A percentile compares a stretch with the other conserved stretches of the same genome.
phyloP scores from a whole-genome alignment of 345 rosid species.

The Bruguiera parviflora region DNA sequence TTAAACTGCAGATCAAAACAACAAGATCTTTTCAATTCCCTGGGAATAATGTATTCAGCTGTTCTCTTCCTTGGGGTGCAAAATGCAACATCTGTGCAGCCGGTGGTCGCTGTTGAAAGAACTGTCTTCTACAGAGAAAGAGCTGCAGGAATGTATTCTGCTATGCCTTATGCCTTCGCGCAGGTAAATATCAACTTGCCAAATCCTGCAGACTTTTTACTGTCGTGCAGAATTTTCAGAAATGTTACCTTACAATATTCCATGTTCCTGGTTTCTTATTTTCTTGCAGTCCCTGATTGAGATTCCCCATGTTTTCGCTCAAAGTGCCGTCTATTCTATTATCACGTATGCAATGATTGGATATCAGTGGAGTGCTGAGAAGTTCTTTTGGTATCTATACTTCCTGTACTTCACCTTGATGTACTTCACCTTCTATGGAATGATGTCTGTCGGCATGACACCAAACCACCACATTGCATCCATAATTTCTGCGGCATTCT shows the following conservation, averaged over 20 bases:
- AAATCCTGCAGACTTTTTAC: background rate
- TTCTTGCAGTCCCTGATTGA: slow-evolving; percentile 6
- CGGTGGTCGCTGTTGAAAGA: slow-evolving; percentile 13
- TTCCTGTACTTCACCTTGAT: slow-evolving; percentile 6
- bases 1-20: slow-evolving; percentile 1
- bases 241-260: background rate
- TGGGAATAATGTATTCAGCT: background rate
- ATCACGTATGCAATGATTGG: slow-evolving; percentile 9
- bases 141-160: slow-evolving; percentile 14
- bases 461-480: slow-evolving; percentile 12
- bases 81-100: slow-evolving; percentile 9
- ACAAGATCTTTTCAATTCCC: slow-evolving; percentile 14
- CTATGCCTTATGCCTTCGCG: slow-evolving; percentile 12
- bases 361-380: slow-evolving; percentile 1
- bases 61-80: slow-evolving; percentile 10
- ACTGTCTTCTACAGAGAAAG: slow-evolving; percentile 12
- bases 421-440: slow-evolving; percentile 12
- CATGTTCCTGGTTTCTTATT: no score
- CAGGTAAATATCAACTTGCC: slow-evolving; percentile 3
- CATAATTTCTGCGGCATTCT: background rate
- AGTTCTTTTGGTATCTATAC: slow-evolving; percentile 11
- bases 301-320: slow-evolving; percentile 7
- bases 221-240: background rate
- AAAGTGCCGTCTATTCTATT: background rate
- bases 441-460: slow-evolving; percentile 9